These are phyloP conservation scores for Poterioochromonas sp. DNA, from an alignment of 352 stramenopile genomes.

Conservation along the genomic window DNA sequence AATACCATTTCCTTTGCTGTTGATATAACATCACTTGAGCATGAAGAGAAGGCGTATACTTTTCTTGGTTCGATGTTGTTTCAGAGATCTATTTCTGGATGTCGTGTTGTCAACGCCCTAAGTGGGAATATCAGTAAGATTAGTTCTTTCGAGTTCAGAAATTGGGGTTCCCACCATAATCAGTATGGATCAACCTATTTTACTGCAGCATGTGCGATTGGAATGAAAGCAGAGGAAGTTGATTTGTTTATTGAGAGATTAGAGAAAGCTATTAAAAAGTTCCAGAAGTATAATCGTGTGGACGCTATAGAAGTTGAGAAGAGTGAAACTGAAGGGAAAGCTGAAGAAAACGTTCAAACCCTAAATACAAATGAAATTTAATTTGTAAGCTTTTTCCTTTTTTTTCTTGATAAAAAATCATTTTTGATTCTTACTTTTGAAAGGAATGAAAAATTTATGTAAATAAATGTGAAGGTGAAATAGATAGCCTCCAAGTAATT, in stretches of 20 bases:
- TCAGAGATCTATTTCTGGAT: constrained; percentile 85
- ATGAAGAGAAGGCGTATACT: constrained; percentile 48
- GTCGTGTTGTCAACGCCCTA: constrained; percentile 72
- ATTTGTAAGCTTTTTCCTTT: no score
- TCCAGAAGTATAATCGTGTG: background rate
- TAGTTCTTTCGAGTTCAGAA: constrained; percentile 68
- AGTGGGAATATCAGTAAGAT: constrained; percentile 63
- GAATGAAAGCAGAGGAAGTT: constrained; percentile 77
- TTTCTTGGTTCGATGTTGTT: constrained; percentile 98
- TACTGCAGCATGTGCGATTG: constrained; percentile 90
- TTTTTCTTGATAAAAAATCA: no score
- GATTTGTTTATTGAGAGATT: background rate
- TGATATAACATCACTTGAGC: constrained; percentile 65
- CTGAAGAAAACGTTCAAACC: no score
- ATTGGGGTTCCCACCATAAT: constrained; percentile 77
- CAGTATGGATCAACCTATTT: constrained; percentile 81
- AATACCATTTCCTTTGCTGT: constrained; percentile 88
- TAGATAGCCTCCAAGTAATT: no score
- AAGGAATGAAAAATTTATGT: no score
- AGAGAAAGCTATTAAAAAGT: constrained; percentile 6
- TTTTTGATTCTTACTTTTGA: no score
- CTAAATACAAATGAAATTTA: no score
- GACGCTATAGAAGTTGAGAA: no score
- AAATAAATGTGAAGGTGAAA: no score
- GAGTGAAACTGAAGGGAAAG: no score